phyloP scores from a whole-genome alignment of 2,329 filamentous ascomycete species.

The Fusarium sp. region DNA sequence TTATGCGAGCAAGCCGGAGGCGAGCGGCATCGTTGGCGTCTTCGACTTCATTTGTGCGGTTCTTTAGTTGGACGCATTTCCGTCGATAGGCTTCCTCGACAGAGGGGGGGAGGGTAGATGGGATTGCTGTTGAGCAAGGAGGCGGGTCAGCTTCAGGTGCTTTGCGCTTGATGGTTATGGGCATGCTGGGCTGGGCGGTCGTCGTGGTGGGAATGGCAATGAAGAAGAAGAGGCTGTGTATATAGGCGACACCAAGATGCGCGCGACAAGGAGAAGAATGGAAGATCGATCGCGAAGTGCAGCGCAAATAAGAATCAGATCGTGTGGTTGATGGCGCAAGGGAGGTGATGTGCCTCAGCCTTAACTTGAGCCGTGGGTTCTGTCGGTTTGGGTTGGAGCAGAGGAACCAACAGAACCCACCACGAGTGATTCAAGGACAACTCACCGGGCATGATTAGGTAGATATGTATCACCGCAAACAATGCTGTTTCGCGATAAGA shows the following conservation, averaged over 20 bases:
- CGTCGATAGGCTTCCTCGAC: constrained; percentile 96
- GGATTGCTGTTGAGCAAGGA: constrained; percentile 59
- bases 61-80: constrained; percentile 95
- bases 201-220: constrained; percentile 21
- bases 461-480: constrained; percentile 8
- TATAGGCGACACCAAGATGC: constrained; percentile 6
- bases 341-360: constrained; percentile 33
- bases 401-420: constrained; percentile 36
- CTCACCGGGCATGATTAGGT: constrained; percentile 40
- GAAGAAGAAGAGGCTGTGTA: constrained; percentile 9
- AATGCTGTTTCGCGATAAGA: not conserved
- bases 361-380: constrained; percentile 22
- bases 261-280: constrained; percentile 16
- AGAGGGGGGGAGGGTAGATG: constrained; percentile 80
- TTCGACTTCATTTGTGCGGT: constrained; percentile 91
- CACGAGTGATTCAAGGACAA: constrained; percentile 15
- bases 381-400: constrained; percentile 26
- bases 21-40: constrained; percentile 88
- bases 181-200: constrained; percentile 46
- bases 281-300: not conserved
- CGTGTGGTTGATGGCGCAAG: constrained; percentile 30
- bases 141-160: constrained; percentile 55
- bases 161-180: constrained; percentile 54
- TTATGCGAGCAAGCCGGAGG: constrained; percentile 81
- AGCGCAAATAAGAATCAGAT: not conserved